These are phyloP conservation scores for Triticum timopheevii DNA, from an alignment of 176 grass and related monocot genomes.

Conservation along the genomic window DNA sequence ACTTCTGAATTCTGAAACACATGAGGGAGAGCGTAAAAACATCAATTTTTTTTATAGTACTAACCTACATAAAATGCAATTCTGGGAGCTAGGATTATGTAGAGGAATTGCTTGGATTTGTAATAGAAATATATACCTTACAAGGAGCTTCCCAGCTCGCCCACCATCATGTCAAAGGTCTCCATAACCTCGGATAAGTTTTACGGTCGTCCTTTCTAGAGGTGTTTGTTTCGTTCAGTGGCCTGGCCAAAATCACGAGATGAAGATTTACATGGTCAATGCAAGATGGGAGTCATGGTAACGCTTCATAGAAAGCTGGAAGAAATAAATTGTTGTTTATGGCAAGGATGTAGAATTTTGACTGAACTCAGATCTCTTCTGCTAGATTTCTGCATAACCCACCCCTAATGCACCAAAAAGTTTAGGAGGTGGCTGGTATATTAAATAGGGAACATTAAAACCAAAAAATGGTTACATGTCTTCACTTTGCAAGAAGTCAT, in stretches of 20 bases:
- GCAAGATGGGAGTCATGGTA: not conserved
- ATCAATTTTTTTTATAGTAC: not conserved
- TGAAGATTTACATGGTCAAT: not conserved
- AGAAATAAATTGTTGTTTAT: too few relatives aligned
- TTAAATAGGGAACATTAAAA: too few relatives aligned
- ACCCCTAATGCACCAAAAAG: too few relatives aligned
- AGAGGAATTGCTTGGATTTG: not conserved
- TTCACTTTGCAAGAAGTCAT: too few relatives aligned
- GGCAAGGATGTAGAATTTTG: too few relatives aligned
- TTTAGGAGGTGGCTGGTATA: too few relatives aligned
- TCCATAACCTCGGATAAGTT: conserved; percentile 28
- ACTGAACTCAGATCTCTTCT: too few relatives aligned
- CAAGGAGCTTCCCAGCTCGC: conserved; percentile 30
- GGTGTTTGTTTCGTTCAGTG: conserved; percentile 9
- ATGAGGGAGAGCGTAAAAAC: not conserved
- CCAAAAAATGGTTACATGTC: too few relatives aligned
- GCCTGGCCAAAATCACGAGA: conserved; percentile 33
- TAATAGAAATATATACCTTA: conserved; percentile 21
- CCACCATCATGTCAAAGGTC: conserved; percentile 19
- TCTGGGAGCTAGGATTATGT: not conserved
- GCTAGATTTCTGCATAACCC: too few relatives aligned
- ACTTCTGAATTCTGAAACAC: conserved; percentile 25
- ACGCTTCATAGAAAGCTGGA: too few relatives aligned
- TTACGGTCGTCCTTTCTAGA: conserved; percentile 25
- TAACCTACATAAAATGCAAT: not conserved